Percentiles rank a stretch among this genome's conserved stretches.
These are phyloP conservation scores for Blastomyces emzantsi DNA, from an alignment of 2,329 filamentous ascomycete species.

Conservation along the genomic window DNA sequence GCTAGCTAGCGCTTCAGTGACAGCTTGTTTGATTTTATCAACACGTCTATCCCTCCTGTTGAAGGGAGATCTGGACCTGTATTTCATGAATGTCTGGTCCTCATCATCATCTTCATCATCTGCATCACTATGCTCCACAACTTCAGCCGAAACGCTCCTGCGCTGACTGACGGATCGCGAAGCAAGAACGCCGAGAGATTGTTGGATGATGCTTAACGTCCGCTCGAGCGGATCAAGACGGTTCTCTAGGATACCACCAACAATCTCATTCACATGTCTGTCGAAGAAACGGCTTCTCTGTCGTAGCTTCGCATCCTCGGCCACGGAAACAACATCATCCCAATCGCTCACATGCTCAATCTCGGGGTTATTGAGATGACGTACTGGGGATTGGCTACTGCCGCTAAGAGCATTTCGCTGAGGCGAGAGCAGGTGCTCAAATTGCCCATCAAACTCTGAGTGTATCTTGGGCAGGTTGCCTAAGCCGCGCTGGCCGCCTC, in stretches of 20 bases:
- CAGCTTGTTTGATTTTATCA: constrained; percentile 64
- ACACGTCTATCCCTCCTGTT: constrained; percentile 59
- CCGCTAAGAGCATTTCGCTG: constrained; percentile 54
- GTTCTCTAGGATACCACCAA: constrained; percentile 66
- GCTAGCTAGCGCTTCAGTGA: constrained; percentile 56
- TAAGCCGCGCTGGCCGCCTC: constrained; percentile 42
- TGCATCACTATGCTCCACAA: constrained; percentile 70
- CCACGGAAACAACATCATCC: constrained; percentile 76
- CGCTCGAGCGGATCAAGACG: constrained; percentile 74
- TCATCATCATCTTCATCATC: constrained; percentile 82
- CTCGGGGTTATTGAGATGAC: constrained; percentile 52
- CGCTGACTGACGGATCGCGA: constrained; percentile 46
- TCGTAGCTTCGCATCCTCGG: constrained; percentile 74
- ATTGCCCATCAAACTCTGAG: constrained; percentile 27
- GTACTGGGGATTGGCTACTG: constrained; percentile 45
- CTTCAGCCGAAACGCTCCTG: constrained; percentile 57
- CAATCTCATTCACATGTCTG: constrained; percentile 75
- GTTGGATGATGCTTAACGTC: constrained; percentile 65
- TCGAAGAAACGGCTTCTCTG: constrained; percentile 83
- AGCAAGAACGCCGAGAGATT: constrained; percentile 53
- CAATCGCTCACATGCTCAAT: constrained; percentile 75
- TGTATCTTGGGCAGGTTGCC: constrained; percentile 37
- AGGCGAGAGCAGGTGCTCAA: constrained; percentile 46
- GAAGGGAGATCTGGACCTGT: constrained; percentile 66
- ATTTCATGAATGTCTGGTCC: constrained; percentile 39